Percentiles rank a stretch among this genome's conserved stretches.
phyloP scores from a whole-genome alignment of 2,329 filamentous ascomycete genomes.

The Mollisiaceae sp. region DNA sequence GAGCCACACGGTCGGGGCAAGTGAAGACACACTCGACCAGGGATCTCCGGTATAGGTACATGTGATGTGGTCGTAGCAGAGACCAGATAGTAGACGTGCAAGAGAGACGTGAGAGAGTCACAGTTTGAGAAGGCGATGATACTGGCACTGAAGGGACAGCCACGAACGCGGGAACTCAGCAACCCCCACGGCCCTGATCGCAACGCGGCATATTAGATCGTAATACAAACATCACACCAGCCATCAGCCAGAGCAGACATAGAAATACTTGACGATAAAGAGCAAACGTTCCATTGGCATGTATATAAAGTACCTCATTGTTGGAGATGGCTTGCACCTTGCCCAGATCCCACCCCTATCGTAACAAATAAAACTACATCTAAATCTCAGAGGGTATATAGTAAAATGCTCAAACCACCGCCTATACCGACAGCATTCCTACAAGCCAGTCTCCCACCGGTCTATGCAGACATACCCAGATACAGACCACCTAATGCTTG shows the following conservation, averaged over 20 bases:
- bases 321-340: background rate
- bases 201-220: too few species aligned
- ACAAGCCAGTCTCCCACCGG: constrained; percentile 27
- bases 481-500: constrained; percentile 27
- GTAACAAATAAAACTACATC: constrained; percentile 17
- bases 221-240: too few species aligned
- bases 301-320: background rate
- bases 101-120: background rate
- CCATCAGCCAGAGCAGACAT: too few species aligned
- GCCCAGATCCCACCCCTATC: background rate
- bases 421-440: constrained; percentile 25
- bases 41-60: background rate
- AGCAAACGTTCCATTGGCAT: too few species aligned
- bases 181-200: too few species aligned
- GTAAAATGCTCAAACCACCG: constrained; percentile 23
- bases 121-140: too few species aligned
- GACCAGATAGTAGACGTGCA: background rate
- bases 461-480: constrained; percentile 28
- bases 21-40: background rate
- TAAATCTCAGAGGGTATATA: constrained; percentile 29
- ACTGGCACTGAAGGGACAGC: too few species aligned
- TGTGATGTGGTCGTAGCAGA: background rate
- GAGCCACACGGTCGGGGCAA: background rate
- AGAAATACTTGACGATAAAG: too few species aligned
- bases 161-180: too few species aligned